These are phyloP conservation scores for Aspergillus sclerotiicarbonarius DNA, from an alignment of 495 filamentous ascomycete species.

Conservation along the genomic window DNA sequence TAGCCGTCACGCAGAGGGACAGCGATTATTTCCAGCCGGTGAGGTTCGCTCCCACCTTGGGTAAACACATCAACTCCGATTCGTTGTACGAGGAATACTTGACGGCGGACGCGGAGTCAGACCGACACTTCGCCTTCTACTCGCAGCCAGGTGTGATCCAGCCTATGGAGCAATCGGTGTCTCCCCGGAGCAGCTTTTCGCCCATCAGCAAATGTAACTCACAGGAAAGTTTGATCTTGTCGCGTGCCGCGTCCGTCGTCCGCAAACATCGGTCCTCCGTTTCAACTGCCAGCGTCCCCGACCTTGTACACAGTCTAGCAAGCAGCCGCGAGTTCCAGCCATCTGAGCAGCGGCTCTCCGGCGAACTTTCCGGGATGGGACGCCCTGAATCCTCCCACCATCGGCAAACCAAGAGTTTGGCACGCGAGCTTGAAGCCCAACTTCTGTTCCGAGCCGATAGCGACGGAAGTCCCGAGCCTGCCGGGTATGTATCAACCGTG, in stretches of 20 bases:
- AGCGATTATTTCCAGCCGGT: constrained; percentile 41
- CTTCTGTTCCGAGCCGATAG: constrained; percentile 28
- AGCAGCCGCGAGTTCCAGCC: constrained; percentile 46
- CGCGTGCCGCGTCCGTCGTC: constrained; percentile 45
- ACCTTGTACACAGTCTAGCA: constrained; percentile 50
- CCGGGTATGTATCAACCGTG: constrained; percentile 15
- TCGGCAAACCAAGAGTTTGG: constrained; percentile 43
- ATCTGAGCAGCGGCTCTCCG: constrained; percentile 30
- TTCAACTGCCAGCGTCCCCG: constrained; percentile 56
- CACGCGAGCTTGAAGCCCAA: constrained; percentile 29
- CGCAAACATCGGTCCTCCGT: constrained; percentile 55
- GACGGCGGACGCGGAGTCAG: constrained; percentile 43
- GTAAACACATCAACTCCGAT: constrained; percentile 40
- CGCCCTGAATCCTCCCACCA: constrained; percentile 36
- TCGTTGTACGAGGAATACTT: constrained; percentile 50
- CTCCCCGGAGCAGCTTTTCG: constrained; percentile 52
- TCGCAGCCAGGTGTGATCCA: constrained; percentile 38
- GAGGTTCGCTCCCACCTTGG: constrained; percentile 28
- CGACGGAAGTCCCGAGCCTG: constrained; percentile 25
- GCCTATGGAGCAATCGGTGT: constrained; percentile 38
- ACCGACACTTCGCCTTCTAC: constrained; percentile 44
- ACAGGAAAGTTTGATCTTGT: constrained; percentile 55
- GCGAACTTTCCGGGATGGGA: constrained; percentile 23
- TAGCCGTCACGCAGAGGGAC: constrained; percentile 20
- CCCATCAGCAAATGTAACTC: constrained; percentile 60